Evolutionary conservation across 73 alveolate genomes (phyloP).

Genomic region (Loxodes magnus): DNA sequence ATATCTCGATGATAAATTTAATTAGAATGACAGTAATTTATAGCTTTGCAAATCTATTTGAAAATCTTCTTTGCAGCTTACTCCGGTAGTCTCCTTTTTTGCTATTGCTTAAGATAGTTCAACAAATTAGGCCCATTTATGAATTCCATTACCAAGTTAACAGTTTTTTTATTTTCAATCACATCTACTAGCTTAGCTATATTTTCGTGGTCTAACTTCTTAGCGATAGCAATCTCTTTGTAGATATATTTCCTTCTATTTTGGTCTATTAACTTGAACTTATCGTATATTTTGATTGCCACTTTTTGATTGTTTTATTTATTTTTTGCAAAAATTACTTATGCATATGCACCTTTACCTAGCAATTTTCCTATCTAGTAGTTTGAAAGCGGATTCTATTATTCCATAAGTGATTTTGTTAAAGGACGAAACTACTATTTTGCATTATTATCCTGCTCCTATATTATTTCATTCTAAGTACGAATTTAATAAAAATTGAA

Average conservation of each 20-base stretch:
- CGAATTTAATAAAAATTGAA: too few relatives aligned
- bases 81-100: conserved; percentile 19
- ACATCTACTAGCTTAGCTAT: conserved; percentile 22
- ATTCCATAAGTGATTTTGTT: too few relatives aligned
- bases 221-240: conserved; percentile 33
- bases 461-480: too few relatives aligned
- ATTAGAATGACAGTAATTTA: conserved; percentile 35
- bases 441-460: too few relatives aligned
- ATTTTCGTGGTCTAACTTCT: conserved; percentile 25
- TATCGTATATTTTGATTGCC: conserved; percentile 49
- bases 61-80: conserved; percentile 28
- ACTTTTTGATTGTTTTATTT: conserved; percentile 30
- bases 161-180: conserved; percentile 26
- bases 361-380: conserved; percentile 18
- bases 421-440: too few relatives aligned
- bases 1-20: conserved; percentile 41
- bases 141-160: conserved; percentile 29
- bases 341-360: conserved; percentile 61
- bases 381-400: too few relatives aligned
- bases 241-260: conserved; percentile 19
- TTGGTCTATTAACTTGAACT: conserved; percentile 24
- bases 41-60: conserved; percentile 27
- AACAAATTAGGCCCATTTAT: conserved; percentile 22
- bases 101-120: conserved; percentile 17
- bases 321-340: conserved; percentile 22